Percentiles rank a stretch among this genome's conserved stretches.
Evolutionary conservation across 2,329 filamentous ascomycete genomes (phyloP).

Genomic region (Xylariaceae sp.): DNA sequence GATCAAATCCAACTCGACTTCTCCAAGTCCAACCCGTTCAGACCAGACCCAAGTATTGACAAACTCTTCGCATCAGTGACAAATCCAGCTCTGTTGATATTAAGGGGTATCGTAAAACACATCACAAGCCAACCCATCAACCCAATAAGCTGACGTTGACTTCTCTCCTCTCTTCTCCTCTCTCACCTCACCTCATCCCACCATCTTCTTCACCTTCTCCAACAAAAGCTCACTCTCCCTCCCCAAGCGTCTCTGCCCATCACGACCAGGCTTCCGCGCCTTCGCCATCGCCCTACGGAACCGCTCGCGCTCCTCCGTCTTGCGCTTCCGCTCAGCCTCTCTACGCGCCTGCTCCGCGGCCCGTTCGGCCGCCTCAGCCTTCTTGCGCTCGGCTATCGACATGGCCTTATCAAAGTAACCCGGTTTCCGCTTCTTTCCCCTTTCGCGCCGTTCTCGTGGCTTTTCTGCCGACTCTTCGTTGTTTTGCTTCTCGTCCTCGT

Average conservation of each 20-base stretch:
- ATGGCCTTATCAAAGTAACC: constrained; percentile 63
- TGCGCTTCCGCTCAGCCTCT: constrained; percentile 60
- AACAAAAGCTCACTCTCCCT: constrained; percentile 73
- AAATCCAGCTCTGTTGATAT: neutral
- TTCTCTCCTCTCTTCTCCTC: neutral
- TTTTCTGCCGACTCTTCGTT: neutral
- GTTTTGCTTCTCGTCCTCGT: constrained; percentile 18
- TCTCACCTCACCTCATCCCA: constrained; percentile 38
- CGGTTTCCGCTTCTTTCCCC: constrained; percentile 32
- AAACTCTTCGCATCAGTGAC: neutral
- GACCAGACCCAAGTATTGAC: neutral
- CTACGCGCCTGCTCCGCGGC: constrained; percentile 40
- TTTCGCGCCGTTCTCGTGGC: constrained; percentile 2
- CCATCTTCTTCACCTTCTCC: constrained; percentile 70
- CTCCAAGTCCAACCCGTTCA: too few relatives aligned
- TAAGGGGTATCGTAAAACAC: constrained; percentile 11
- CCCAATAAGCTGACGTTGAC: neutral
- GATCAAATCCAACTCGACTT: neutral
- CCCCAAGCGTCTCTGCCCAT: constrained; percentile 74
- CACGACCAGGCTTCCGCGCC: constrained; percentile 62
- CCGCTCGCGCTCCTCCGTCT: constrained; percentile 58
- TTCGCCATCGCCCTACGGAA: constrained; percentile 66
- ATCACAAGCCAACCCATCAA: neutral
- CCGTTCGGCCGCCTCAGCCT: constrained; percentile 24
- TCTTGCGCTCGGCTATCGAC: constrained; percentile 40